Evolutionary conservation across 2,329 filamentous ascomycete genomes (phyloP).

Genomic region (Diaporthe vaccinii): DNA sequence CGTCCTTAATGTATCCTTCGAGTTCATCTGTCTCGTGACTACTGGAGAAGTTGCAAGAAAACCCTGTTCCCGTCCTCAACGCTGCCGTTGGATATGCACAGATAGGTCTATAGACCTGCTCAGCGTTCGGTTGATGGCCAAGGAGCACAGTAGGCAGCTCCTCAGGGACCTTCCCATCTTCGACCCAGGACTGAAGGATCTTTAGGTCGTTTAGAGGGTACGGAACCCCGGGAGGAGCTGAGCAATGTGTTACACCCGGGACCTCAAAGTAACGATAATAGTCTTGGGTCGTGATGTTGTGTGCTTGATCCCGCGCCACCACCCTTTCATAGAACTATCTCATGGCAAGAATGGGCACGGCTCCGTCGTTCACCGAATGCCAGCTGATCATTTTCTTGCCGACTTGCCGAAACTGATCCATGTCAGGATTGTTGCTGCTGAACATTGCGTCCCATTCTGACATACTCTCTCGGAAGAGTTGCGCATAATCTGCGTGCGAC

Average conservation of each 20-base stretch:
- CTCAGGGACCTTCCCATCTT: neutral
- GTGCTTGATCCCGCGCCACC: neutral
- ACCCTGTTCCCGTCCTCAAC: neutral
- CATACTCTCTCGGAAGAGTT: neutral
- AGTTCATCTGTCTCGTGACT: neutral
- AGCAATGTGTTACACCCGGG: neutral
- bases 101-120: neutral
- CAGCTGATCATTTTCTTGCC: neutral
- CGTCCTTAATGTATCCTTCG: neutral
- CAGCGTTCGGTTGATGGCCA: neutral
- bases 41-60: neutral
- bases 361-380: neutral
- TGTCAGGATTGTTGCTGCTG: neutral
- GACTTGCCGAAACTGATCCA: neutral
- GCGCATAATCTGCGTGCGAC: neutral
- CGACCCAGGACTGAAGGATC: slow-evolving; percentile 1
- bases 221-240: neutral
- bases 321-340: neutral
- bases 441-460: slow-evolving; percentile 8
- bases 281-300: slow-evolving; percentile 2
- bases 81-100: neutral
- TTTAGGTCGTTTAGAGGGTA: neutral
- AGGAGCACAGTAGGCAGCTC: neutral
- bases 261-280: slow-evolving; percentile 15
- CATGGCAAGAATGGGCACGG: neutral